Percentiles rank a stretch among this genome's conserved stretches.
Conservation (phyloP, 2,329 filamentous ascomycete genomes). For the Cryphonectria radicalis region DNA sequence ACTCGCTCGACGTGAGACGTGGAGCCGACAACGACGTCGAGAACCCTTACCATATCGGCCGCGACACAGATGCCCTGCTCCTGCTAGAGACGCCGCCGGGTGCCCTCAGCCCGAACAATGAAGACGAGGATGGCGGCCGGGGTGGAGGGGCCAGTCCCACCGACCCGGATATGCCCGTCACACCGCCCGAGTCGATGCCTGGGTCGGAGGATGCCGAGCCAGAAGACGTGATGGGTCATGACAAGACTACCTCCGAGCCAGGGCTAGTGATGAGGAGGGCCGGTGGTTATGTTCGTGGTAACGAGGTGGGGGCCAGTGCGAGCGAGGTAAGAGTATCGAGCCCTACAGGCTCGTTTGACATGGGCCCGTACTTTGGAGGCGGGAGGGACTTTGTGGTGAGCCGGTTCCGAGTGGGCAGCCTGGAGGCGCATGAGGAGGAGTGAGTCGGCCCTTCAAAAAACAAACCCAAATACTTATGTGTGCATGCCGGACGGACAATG, state of each 20-base stretch:
- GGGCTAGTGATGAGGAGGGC: not conserved
- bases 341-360: constrained; percentile 16
- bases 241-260: not conserved
- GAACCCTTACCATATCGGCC: constrained; percentile 26
- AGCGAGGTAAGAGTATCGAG: not conserved
- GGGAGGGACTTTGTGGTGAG: constrained; percentile 26
- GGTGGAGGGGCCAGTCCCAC: constrained; percentile 23
- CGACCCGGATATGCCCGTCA: constrained; percentile 11
- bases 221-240: not conserved
- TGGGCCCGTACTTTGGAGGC: constrained; percentile 19
- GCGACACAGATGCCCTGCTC: constrained; percentile 14
- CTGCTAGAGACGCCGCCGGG: constrained; percentile 27
- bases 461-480: not conserved
- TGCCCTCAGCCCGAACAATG: constrained; percentile 19
- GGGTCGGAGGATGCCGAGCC: not conserved
- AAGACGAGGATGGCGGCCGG: constrained; percentile 14
- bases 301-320: not conserved
- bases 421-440: constrained; percentile 30
- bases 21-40: constrained; percentile 1
- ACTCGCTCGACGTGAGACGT: constrained; percentile 10
- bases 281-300: not conserved
- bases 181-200: constrained; percentile 19
- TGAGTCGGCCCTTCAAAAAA: not conserved
- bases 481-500: not conserved
- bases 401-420: constrained; percentile 24